Base-by-base conservation (phyloP, 345 rosid genomes). In the Cardiospermum halicacabum region DNA sequence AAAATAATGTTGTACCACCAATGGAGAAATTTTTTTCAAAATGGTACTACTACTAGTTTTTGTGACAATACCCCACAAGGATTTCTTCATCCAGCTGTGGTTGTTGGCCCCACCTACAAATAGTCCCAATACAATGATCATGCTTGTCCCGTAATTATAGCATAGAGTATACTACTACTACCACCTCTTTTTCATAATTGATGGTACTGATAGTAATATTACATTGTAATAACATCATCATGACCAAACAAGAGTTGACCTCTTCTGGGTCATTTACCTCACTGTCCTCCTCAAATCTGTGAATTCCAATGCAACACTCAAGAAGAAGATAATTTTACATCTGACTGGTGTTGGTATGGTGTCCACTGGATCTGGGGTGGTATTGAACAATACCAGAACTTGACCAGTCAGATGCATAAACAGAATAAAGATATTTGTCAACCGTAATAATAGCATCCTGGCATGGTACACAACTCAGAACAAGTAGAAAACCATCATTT, bases 51-150 rank as follows among this genome's bases (percentile, higher is more conserved):
- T 34, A 34, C 16, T 47, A 11, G 57, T 19, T 36, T 11, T 32
- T 36, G 16, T 58, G 40, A 40, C 11, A 26, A 32, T 58, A 73
- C 45, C 49, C 76, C 74, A 58, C 66, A 11, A 53, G 72, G 71
- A 27, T 68, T 60, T 55, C 65, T 54, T 58, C 58, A 58, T 80
- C 77, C 78, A 80, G 77, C 78, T 74, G 67, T 64, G n/a, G 12
- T n/a, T 19, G 1, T 40, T n/a, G 1, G 60, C 66, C 11, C 75
- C 67, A 57, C 69, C 26, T 53, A 25, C 60, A 7, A 31, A 16
- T 49, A n/a, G 77, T 64, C 73, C 7, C 4, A 27, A 42, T 58
- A 72, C 66, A 73, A 68, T 64, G 61, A 72, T 69, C 77, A 67
- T 64, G 67, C 61, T 53, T 49, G 59, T 61, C 80, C 70, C 67